Base-by-base conservation (phyloP, 2,329 filamentous ascomycete species). In the Sarocladiaceae sp. region DNA sequence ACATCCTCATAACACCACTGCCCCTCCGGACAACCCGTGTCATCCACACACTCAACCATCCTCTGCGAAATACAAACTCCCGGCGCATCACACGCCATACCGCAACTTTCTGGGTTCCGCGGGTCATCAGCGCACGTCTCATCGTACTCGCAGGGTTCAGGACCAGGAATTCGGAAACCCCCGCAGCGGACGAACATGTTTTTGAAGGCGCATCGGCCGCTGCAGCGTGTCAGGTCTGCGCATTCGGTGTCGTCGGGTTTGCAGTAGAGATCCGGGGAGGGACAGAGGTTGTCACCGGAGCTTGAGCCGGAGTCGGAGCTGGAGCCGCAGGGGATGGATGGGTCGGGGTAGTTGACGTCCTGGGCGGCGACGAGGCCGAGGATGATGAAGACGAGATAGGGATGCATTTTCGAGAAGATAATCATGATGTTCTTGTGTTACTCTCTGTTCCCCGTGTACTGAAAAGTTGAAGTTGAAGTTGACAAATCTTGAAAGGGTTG, bases 101-200 rank as follows among this genome's bases (percentile, higher is more conserved):
- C 52, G 42, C 54, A 57, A 52, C 55, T 52, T 20, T 42, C 53
- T 8, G 53, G 53, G 33, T 18, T 50, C 15, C 53, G 48, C 13
- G 53, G 53, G 35, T 56, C 55, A 25, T 56, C 51, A 15, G 52
- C 26, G 53, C 55, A 56, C 11, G 12, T 26, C 31, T 23, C 28
- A 11, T 33, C 42, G 20, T 40, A n/a, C 40, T 36, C 12, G 51
- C 51, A 39, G 18, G 40, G 42, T 13, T 48, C 17, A n/a, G 39
- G 28, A 13, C 23, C n/a, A 15, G 29, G 29, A 15, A 50, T 18
- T 17, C 50, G 47, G 46, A 33, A 22, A 13, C 46, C 50, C 22
- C 54, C 52, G 28, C 52, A 54, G 44, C 13, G n/a, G 8, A 28
- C 26, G 33, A 39, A 56, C 3, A 26, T 49, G 37, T 49, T 56